A percentile compares a stretch with the other conserved stretches of the same genome.
Conservation (phyloP, 140 eudicot species). For the Oenanthe javanica region DNA sequence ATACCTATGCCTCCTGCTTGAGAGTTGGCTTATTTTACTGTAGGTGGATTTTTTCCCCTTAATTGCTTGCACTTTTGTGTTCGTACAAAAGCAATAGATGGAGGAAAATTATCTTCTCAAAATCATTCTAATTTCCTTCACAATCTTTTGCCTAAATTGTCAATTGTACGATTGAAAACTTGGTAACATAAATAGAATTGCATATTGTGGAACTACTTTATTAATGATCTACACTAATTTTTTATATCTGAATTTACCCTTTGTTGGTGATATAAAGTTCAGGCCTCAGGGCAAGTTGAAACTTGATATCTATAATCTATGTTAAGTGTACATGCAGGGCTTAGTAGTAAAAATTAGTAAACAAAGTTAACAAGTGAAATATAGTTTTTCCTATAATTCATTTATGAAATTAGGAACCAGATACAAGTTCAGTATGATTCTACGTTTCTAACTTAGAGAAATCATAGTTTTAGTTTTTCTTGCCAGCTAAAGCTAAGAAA, state of each 20-base stretch:
- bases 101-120: background rate
- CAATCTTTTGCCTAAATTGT: background rate
- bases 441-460: no score
- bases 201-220: background rate
- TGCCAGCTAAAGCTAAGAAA: no score
- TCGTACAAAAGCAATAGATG: background rate
- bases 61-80: background rate
- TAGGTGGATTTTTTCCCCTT: background rate
- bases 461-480: no score
- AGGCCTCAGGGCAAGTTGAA: background rate
- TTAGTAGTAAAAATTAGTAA: background rate
- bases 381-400: background rate
- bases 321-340: background rate
- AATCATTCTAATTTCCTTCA: background rate
- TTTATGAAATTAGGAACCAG: background rate
- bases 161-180: background rate
- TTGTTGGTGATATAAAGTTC: background rate
- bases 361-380: background rate
- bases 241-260: background rate
- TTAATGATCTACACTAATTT: background rate
- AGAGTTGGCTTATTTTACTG: background rate
- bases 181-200: background rate
- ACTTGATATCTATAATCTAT: no score
- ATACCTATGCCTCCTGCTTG: background rate
- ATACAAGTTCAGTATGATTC: background rate